Base-by-base conservation (phyloP, 805 yeast species). In the Cyberlindnera galapagoensis region DNA sequence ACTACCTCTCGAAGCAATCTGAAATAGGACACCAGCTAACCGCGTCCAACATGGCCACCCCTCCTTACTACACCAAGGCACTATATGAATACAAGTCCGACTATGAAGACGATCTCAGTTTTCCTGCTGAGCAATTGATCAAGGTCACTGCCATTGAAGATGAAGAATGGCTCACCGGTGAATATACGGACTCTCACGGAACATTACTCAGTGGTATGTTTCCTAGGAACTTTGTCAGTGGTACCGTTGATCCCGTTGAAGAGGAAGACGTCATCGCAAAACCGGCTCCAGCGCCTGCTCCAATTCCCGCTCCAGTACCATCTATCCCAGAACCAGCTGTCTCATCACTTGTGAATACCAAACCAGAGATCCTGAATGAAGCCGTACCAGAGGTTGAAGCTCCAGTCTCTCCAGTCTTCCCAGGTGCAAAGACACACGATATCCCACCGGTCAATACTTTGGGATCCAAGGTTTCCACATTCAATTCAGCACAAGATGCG, bases 141-240 rank as follows among this genome's bases (percentile, higher is more conserved):
- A 72, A 76, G 4, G 96, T 90, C 18, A 75, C 79, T 5, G 75
- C 73, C 23, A 66, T 84, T 33, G 95, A 86, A 45, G 97, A 90
- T 55, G 94, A 78, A 6, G 95, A 88, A 42, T 92, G 97, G 97
- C 81, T 74, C 51, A 63, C 71, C 24, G 98, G 98, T 4, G 60
- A 66, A 5, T 81, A 71, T 46, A 49, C 47, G 4, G 70, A 62
- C 38, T 22, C 36, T 2, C 25, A 34, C 13, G 84, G 84, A 5
- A 49, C 41, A 8, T 26, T 44, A 17, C 57, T 60, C 27, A 57
- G 71, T 14, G 98, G 98, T 7, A 78, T 88, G 62, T 92, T 92
- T 48, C 98, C 98, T 4, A 74, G 71, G 52, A 76, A 75, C 50
- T 90, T 85, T 61, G 97, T 90, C 5, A 74, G 39, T 12, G 48